Evolutionary conservation across 768 basidiomycete genomes (phyloP).

Genomic region (Rhodosporidiobolus sp.): DNA sequence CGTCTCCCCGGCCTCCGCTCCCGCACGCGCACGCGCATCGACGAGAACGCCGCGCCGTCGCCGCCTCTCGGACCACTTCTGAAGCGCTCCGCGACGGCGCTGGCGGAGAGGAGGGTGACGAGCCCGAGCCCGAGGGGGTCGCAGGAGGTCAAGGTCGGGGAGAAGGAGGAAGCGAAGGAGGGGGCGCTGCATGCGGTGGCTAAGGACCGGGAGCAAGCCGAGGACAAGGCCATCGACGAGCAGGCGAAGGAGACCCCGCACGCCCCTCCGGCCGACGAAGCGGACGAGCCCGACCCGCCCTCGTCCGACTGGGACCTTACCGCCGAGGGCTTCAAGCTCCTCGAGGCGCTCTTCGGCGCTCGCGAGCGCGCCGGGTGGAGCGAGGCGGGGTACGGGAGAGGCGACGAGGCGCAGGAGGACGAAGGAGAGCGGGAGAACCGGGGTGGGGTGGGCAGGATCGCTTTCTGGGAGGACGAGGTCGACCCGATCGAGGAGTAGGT

Average conservation of each 20-base stretch:
- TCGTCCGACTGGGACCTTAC: background rate
- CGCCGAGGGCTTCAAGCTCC: background rate
- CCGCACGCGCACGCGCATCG: too few relatives aligned
- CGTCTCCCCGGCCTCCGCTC: too few relatives aligned
- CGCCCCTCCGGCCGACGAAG: too few relatives aligned
- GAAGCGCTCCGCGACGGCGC: background rate
- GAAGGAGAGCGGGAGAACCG: background rate
- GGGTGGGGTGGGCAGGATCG: background rate
- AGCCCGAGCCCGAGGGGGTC: background rate
- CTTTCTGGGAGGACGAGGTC: slow-evolving; percentile 1
- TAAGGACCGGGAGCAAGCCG: too few relatives aligned
- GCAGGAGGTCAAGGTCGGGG: background rate
- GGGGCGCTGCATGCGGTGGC: background rate
- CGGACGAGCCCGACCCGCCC: too few relatives aligned
- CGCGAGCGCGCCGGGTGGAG: background rate
- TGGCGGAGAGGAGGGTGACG: background rate
- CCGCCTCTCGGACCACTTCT: too few relatives aligned
- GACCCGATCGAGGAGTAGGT: slow-evolving; percentile 1
- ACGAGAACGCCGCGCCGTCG: too few relatives aligned
- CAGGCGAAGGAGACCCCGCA: too few relatives aligned
- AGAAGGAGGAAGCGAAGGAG: background rate
- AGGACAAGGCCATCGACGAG: too few relatives aligned
- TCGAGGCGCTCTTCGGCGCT: background rate
- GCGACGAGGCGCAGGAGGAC: background rate
- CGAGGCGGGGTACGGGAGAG: background rate